phyloP scores from a whole-genome alignment of 768 basidiomycete genomes.

The Suillus subaureus region DNA sequence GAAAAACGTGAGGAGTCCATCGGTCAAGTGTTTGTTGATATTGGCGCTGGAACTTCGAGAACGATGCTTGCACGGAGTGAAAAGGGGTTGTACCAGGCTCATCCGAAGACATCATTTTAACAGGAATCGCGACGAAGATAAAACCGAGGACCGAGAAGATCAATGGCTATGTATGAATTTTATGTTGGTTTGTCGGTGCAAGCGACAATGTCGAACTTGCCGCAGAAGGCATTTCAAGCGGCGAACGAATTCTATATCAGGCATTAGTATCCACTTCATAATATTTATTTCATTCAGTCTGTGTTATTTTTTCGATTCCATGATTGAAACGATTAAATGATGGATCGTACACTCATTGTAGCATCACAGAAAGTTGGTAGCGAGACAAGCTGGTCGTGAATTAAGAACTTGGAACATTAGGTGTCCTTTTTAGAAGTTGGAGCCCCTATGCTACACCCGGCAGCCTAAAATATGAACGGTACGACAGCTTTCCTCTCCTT shows the following conservation, averaged over 20 bases:
- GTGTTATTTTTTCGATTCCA: background rate
- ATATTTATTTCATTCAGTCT: too few relatives aligned
- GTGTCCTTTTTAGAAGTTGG: background rate
- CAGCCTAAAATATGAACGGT: slow-evolving; percentile 67
- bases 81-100: slow-evolving; percentile 30
- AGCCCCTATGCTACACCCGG: background rate
- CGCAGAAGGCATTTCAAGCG: background rate
- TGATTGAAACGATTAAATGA: background rate
- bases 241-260: slow-evolving; percentile 10
- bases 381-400: background rate
- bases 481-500: slow-evolving; percentile 74
- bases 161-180: slow-evolving; percentile 5
- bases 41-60: slow-evolving; percentile 61
- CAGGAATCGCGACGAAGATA: slow-evolving; percentile 12
- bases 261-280: too few relatives aligned
- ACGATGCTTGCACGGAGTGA: slow-evolving; percentile 27
- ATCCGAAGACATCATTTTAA: slow-evolving; percentile 37
- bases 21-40: slow-evolving; percentile 92
- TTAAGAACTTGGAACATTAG: background rate
- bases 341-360: background rate
- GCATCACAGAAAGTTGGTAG: background rate
- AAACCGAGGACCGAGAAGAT: slow-evolving; percentile 5
- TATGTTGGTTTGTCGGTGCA: slow-evolving; percentile 12
- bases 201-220: slow-evolving; percentile 1
- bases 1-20: slow-evolving; percentile 85